Evolutionary conservation across 73 alveolate genomes (phyloP).

Genomic region (Symbiodinium pilosum): DNA sequence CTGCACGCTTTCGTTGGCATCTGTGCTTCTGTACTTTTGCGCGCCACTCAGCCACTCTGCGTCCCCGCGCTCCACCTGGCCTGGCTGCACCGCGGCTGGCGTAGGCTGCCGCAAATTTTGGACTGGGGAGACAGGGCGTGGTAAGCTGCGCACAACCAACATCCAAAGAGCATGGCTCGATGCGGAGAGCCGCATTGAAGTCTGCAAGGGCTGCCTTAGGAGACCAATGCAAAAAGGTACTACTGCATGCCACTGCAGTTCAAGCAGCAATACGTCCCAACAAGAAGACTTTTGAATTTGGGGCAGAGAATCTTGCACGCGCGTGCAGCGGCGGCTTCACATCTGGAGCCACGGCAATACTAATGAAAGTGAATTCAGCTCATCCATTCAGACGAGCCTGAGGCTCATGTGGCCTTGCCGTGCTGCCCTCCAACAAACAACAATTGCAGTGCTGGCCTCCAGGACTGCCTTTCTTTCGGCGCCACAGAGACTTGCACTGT

Average conservation of each 20-base stretch:
- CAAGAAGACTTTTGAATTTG: too few relatives aligned
- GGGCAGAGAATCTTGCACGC: neutral
- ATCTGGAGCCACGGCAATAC: neutral
- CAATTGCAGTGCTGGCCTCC: neutral
- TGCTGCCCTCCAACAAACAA: too few relatives aligned
- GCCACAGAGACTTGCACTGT: neutral
- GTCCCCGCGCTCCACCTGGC: neutral
- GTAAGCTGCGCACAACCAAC: neutral
- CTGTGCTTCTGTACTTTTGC: too few relatives aligned
- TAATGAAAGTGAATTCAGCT: neutral
- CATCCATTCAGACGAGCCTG: neutral
- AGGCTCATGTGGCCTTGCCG: conserved; percentile 39
- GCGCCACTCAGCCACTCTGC: too few relatives aligned
- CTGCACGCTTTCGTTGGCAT: neutral
- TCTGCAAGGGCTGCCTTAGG: conserved; percentile 15
- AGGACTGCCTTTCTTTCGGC: neutral
- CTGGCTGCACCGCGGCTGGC: neutral
- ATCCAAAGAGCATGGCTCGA: neutral
- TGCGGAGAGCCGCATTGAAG: neutral
- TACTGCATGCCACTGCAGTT: neutral
- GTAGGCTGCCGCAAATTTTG: neutral
- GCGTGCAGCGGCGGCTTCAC: neutral
- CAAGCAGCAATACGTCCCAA: neutral
- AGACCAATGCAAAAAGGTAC: neutral
- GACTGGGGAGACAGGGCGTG: neutral